A percentile compares a stretch with the other conserved stretches of the same genome.
These are phyloP conservation scores for Sporisorium graminicola DNA, from an alignment of 1,284 basidiomycete species.

Conservation along the genomic window DNA sequence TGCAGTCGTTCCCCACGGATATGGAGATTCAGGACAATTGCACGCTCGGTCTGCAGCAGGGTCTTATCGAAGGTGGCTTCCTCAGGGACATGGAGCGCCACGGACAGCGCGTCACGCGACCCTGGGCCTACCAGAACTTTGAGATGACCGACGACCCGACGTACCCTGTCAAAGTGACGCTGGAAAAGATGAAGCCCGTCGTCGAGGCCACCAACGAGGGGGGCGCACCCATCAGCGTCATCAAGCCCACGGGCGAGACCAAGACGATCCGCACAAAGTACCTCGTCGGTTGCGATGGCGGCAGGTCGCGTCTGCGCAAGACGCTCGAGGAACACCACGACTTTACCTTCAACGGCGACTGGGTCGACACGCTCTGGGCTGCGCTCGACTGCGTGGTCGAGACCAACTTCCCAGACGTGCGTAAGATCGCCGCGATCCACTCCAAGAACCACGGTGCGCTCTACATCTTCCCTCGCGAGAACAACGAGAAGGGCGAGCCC, in stretches of 20 bases:
- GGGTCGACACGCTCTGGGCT: constrained; percentile 67
- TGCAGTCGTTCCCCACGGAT: constrained; percentile 71
- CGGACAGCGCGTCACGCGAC: constrained; percentile 66
- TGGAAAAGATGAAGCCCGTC: constrained; percentile 65
- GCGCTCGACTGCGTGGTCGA: constrained; percentile 66
- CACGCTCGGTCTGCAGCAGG: constrained; percentile 71
- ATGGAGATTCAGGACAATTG: constrained; percentile 71
- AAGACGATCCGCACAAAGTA: constrained; percentile 70
- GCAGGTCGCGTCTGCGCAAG: constrained; percentile 66
- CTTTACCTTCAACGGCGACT: constrained; percentile 61
- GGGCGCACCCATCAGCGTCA: constrained; percentile 57
- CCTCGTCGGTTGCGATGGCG: constrained; percentile 71
- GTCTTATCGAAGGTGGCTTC: constrained; percentile 70
- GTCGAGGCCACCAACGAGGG: constrained; percentile 53
- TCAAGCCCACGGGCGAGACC: constrained; percentile 62
- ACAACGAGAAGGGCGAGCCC: constrained; percentile 67
- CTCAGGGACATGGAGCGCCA: constrained; percentile 70
- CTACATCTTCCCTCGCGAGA: constrained; percentile 70
- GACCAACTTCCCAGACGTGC: constrained; percentile 65
- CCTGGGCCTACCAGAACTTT: constrained; percentile 64
- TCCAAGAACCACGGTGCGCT: constrained; percentile 65
- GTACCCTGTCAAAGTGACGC: constrained; percentile 60
- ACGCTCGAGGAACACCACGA: constrained; percentile 63
- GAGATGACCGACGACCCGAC: constrained; percentile 48
- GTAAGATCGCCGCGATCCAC: constrained; percentile 68